Evolutionary conservation across 2,329 filamentous ascomycete species (phyloP).

Genomic region (Diaporthe sp.): DNA sequence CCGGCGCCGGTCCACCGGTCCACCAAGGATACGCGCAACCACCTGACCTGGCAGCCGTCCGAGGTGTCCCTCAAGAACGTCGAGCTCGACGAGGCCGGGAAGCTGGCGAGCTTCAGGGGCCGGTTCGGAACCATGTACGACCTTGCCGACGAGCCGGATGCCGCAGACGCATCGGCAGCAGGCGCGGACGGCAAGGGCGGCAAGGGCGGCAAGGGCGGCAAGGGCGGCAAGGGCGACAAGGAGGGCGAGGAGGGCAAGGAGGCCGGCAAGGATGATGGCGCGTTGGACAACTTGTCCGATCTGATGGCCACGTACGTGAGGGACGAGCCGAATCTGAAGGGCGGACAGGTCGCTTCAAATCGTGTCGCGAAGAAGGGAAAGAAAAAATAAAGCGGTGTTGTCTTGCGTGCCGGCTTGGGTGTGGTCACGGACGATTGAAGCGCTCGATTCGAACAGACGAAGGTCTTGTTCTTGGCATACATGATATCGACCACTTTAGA

Average conservation of each 20-base stretch:
- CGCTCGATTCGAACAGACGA: not conserved
- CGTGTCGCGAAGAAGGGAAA: slow-evolving; percentile 35
- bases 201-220: slow-evolving; percentile 44
- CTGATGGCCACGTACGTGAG: slow-evolving; percentile 65
- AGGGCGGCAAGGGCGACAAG: no score
- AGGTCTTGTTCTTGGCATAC: not conserved
- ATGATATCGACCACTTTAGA: not conserved
- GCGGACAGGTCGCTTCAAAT: slow-evolving; percentile 47
- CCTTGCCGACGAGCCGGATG: slow-evolving; percentile 55
- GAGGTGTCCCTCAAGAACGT: slow-evolving; percentile 86
- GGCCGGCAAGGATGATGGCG: slow-evolving; percentile 44
- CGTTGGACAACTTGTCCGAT: slow-evolving; percentile 60
- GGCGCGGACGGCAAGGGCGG: slow-evolving; percentile 41
- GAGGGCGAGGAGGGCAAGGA: slow-evolving; percentile 40
- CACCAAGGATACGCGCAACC: slow-evolving; percentile 89
- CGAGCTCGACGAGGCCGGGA: slow-evolving; percentile 95
- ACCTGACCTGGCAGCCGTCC: slow-evolving; percentile 90
- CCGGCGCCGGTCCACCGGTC: slow-evolving; percentile 72
- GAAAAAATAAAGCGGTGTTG: slow-evolving; percentile 36
- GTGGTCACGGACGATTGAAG: not conserved
- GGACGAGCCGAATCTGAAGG: slow-evolving; percentile 54
- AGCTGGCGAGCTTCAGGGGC: slow-evolving; percentile 86
- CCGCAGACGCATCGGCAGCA: slow-evolving; percentile 44
- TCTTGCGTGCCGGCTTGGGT: not conserved
- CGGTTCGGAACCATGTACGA: slow-evolving; percentile 91